phyloP scores from a whole-genome alignment of 305 asterid genomes.

The Fraxinus platypoda region DNA sequence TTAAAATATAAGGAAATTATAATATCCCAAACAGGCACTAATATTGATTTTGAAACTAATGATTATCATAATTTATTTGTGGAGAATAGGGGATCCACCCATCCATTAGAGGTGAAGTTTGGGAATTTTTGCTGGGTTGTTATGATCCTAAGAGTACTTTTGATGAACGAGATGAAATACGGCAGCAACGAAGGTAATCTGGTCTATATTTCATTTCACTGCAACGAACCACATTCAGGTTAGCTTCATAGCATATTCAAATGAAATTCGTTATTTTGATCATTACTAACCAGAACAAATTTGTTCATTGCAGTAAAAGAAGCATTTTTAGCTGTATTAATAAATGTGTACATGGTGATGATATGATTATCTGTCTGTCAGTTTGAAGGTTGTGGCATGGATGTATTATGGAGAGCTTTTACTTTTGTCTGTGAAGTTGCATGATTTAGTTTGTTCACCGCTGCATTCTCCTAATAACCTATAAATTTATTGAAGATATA shows the following conservation, averaged over 20 bases:
- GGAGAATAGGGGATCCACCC: slow-evolving; percentile 83
- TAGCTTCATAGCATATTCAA: slow-evolving; percentile 11
- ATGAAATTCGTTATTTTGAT: not conserved
- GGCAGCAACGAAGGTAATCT: slow-evolving; percentile 59
- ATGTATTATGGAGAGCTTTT: not conserved
- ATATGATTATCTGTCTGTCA: slow-evolving; percentile 2
- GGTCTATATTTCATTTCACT: slow-evolving; percentile 3
- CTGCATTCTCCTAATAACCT: not conserved
- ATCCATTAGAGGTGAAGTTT: slow-evolving; percentile 90
- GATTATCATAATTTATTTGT: slow-evolving; percentile 24
- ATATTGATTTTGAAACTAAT: slow-evolving; percentile 25
- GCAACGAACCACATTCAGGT: not conserved
- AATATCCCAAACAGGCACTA: not conserved
- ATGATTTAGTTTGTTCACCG: not conserved
- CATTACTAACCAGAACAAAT: slow-evolving; percentile 3
- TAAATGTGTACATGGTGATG: not conserved
- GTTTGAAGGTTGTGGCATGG: not conserved
- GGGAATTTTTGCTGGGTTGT: slow-evolving; percentile 88
- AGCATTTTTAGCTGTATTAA: slow-evolving; percentile 2
- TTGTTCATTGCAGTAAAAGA: slow-evolving; percentile 3
- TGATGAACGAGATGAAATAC: slow-evolving; percentile 66
- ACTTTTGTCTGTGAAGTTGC: not conserved
- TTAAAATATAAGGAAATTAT: not conserved
- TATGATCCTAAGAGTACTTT: slow-evolving; percentile 68
- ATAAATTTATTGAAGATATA: not conserved